A percentile compares a stretch with the other conserved stretches of the same genome.
Conservation (phyloP, 2,329 filamentous ascomycete genomes). For the Ceratocystis papillata region DNA sequence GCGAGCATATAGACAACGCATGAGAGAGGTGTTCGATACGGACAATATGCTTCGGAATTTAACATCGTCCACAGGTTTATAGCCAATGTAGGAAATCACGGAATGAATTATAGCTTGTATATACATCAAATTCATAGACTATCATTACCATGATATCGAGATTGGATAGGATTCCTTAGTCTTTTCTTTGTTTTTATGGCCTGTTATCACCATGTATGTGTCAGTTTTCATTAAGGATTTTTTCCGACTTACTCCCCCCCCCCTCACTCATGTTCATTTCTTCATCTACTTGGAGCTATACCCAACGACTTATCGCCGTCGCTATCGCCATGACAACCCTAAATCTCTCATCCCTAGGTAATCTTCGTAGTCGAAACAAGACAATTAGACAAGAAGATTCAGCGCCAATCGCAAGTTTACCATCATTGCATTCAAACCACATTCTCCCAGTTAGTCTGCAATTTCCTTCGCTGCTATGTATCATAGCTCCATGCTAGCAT, state of each 20-base stretch:
- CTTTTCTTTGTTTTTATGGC: not conserved
- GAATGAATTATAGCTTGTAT: not conserved
- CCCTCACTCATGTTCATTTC: no score
- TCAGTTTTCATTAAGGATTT: no score
- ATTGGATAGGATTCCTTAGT: not conserved
- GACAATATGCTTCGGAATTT: constrained; percentile 43
- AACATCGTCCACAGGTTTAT: constrained; percentile 6
- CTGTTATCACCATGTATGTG: not conserved
- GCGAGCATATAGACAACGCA: constrained; percentile 52
- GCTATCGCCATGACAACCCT: no score
- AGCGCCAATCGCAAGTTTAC: not conserved
- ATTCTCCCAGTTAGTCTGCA: not conserved
- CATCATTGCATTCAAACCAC: not conserved
- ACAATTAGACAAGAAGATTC: not conserved
- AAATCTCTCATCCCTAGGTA: no score
- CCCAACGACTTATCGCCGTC: no score
- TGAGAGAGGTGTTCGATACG: constrained; percentile 62
- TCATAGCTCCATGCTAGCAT: not conserved
- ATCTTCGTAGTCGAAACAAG: not conserved
- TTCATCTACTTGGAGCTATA: no score
- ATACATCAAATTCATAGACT: not conserved
- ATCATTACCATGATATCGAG: not conserved
- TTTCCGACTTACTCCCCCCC: no score
- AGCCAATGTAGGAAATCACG: not conserved
- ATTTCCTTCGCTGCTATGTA: not conserved